Base-by-base conservation (phyloP, 192 early-diverging fungal species). In the Entomortierella chlamydospora region DNA sequence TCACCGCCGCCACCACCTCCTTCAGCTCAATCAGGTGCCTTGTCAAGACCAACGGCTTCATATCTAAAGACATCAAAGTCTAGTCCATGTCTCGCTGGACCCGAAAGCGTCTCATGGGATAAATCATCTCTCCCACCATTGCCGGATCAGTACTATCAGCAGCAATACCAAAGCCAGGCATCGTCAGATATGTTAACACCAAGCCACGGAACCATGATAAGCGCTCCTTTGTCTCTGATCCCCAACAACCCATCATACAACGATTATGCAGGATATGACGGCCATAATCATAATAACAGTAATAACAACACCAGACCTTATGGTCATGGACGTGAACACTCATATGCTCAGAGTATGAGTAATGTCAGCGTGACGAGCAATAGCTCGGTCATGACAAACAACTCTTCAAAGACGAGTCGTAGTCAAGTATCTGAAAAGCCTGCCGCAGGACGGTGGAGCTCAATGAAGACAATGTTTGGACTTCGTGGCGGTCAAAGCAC, bases 401-500 rank as follows among this genome's bases (percentile, higher is more conserved):
- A 47, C 45, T 17, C 20, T n/a, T 41, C 31, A 22, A 37, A 37
- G 23, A 31, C 51, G 18, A 31, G 28, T 20, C 59, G 51, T 39
- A 57, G 2, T 11, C 62, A 53, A 17, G 57, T 0, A 28, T 18
- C 10, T 20, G 59, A 64, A 8, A 58, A 58, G 55, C 31, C 70
- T 25, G n/a, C 54, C n/a, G 20, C 43, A 30, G 70, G 71, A 0
- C 66, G 73, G 17, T 78, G 73, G 73, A 69, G 30, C 29, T 69
- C 66, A 1, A 78, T 78, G 73, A 78, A 78, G 55, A 59, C 41
- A 34, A 78, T 78, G 25, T 45, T 78, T 37, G 73, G 73, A 29
- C 55, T 78, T 9, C 66, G 73, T 1, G 73, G 67, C 20, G 73
- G 73, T 1, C 66, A 78, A 22, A 29, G 72, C 26, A 42, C 59